Base-by-base conservation (phyloP, 2,329 filamentous ascomycete genomes). In the Hymenoscyphus scutula region DNA sequence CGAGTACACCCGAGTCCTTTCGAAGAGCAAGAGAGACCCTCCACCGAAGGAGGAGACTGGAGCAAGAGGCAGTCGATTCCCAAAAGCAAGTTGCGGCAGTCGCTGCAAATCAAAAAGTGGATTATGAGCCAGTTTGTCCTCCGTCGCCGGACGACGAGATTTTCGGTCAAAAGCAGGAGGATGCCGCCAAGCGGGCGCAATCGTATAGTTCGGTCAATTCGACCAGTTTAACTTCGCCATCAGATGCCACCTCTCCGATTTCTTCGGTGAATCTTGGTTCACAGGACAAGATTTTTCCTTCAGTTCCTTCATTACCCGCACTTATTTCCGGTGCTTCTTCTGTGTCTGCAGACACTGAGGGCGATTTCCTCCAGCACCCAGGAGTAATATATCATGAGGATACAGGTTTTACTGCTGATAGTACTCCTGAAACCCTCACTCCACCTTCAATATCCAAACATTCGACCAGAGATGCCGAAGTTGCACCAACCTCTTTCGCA, bases 261-360 rank as follows among this genome's bases (percentile, higher is more conserved):
- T 77, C 79, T 3, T 80, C 81, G 5, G 77, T 79, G 8, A 81
- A 82, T 68, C 69, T 82, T 17, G 78, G 77, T 2, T 87, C 70
- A 15, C 65, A 63, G 15, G 71, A 71, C 37, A 70, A 71, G 56
- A 64, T 69, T 30, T 73, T 86, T 72, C 84, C 83, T 61, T 88
- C 85, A 2, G 85, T 88, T 59, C 85, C 85, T 0, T 89, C 86
- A 5, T 74, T 89, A 2, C 86, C 86, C 11, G 85, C 85, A 6
- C 76, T 88, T 7, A 77, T 88, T 11, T 88, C 85, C 62, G 84
- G 85, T 11, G 84, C 85, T 8, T 87, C 85, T 69, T 89, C 86
- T 2, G 80, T 88, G 10, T 88, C 84, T 15, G 84, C 83, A 0
- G 86, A 88, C 67, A 77, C 82, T 25, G 86, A 89, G 65, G 83